Base-by-base conservation (phyloP, 768 basidiomycete species). In the Epithele typhae region DNA sequence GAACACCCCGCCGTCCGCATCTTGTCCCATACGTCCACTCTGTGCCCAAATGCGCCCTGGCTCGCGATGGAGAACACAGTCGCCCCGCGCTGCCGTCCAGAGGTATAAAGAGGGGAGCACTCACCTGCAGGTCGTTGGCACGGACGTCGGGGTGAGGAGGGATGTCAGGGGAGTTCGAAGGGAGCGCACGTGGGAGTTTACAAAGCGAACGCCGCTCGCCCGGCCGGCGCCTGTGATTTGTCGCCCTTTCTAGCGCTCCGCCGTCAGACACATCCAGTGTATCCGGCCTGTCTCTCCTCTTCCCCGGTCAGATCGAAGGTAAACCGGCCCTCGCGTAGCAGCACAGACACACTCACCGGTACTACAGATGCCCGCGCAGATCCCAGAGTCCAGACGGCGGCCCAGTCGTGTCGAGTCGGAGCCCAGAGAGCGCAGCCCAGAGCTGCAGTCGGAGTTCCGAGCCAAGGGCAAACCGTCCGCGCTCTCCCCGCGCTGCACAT, bases 1-100 rank as follows among this genome's bases (percentile, higher is more conserved):
- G 59, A 63, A 59, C 52, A 55, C 30, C 46, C 53, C 52, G 49
- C 46, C 53, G 42, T 30, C 36, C 42, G 39, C 40, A 32, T 33
- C 25, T 34, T 25, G 36, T 44, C n/a, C 36, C 38, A 39, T 43
- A 37, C 51, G 37, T 37, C 46, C 23, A 14, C 30, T 52, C 40
- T 32, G 22, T 37, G 24, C 51, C 46, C 46, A 33, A 25, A 37
- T 36, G 25, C 25, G 39, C 36, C 27, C 27, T 30, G n/a, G n/a
- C 27, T 30, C 27, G 27, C 14, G n/a, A n/a, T n/a, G n/a, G n/a
- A n/a, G n/a, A 30, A 7, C 27, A 14, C 27, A 7, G 7, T 30
- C 35, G 15, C 41, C 38, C 18, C 33, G 22, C 37, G 37, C 19
- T 19, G 14, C 3, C 22, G 15, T 41, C 23, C 19, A 27, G 35